These are phyloP conservation scores for Punctularia strigosozonata DNA, from an alignment of 768 basidiomycete genomes.

Conservation along the genomic window DNA sequence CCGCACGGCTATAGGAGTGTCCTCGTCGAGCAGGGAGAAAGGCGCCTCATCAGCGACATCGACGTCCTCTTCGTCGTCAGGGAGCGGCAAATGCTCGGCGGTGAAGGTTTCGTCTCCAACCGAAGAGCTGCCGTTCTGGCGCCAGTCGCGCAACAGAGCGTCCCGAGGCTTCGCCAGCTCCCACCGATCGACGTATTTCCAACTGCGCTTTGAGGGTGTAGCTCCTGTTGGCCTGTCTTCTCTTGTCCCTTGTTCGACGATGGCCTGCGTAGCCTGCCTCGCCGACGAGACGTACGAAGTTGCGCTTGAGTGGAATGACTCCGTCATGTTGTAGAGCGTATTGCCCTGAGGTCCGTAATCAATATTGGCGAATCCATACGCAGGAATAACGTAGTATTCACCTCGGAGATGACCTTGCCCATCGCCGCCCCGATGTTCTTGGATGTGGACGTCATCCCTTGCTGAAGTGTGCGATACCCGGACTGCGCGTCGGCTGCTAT, in stretches of 20 bases:
- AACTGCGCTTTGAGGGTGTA: conserved; percentile 67
- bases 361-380: conserved; percentile 1
- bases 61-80: conserved; percentile 15
- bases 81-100: conserved; percentile 23
- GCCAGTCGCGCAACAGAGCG: conserved; percentile 42
- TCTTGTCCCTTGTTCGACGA: conserved; percentile 45
- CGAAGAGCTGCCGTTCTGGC: conserved; percentile 19
- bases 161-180: conserved; percentile 55
- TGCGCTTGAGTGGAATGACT: conserved; percentile 32
- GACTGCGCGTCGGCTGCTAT: conserved; percentile 38
- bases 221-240: conserved; percentile 59
- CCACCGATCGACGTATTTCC: conserved; percentile 66
- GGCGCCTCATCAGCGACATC: conserved; percentile 7
- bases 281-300: conserved; percentile 33
- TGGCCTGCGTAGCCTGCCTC: conserved; percentile 34
- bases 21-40: not conserved
- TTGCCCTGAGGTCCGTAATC: conserved; percentile 21
- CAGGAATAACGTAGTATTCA: conserved; percentile 16
- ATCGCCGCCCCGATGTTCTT: conserved; percentile 33
- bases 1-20: too few species aligned
- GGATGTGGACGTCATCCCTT: conserved; percentile 37
- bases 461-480: conserved; percentile 39
- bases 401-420: conserved; percentile 37
- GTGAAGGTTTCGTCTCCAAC: conserved; percentile 24
- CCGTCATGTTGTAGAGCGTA: conserved; percentile 26